These are phyloP conservation scores for Lolium multiflorum DNA, from an alignment of 176 grass and related monocot species.

Conservation along the genomic window DNA sequence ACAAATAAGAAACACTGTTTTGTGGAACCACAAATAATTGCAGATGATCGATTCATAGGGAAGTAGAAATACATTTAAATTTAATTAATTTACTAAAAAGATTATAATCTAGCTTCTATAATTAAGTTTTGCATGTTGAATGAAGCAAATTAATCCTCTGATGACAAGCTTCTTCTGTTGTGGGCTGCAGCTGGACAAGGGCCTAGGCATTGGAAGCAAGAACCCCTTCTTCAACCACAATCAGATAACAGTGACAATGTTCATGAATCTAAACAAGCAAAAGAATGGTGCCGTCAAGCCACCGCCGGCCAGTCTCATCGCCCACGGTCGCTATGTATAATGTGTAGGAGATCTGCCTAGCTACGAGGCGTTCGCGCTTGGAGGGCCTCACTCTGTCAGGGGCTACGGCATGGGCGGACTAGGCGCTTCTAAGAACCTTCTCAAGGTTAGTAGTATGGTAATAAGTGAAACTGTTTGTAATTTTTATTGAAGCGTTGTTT, in stretches of 20 bases:
- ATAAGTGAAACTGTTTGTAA: not conserved
- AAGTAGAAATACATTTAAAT: no score
- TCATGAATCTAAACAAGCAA: constrained; percentile 81
- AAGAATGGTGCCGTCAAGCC: constrained; percentile 75
- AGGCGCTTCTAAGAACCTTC: constrained; percentile 87
- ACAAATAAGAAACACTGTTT: no score
- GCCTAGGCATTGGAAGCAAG: constrained; percentile 90
- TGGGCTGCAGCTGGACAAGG: constrained; percentile 82
- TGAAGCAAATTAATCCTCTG: not conserved
- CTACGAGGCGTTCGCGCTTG: constrained; percentile 90
- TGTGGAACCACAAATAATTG: no score
- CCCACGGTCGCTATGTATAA: constrained; percentile 86
- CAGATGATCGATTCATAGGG: no score
- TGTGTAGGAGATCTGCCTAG: constrained; percentile 91
- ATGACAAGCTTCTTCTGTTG: constrained; percentile 33
- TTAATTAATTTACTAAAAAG: no score
- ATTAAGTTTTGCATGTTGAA: constrained; percentile 16
- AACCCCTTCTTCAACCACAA: constrained; percentile 94
- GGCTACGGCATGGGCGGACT: constrained; percentile 88
- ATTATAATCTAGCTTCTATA: no score
- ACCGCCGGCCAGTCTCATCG: constrained; percentile 74
- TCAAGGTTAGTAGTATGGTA: constrained; percentile 63
- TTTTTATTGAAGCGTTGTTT: no score
- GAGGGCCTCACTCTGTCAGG: constrained; percentile 92
- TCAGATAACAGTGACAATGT: constrained; percentile 85